Conservation (phyloP, 73 alveolate genomes). For the Tetrahymena borealis region DNA sequence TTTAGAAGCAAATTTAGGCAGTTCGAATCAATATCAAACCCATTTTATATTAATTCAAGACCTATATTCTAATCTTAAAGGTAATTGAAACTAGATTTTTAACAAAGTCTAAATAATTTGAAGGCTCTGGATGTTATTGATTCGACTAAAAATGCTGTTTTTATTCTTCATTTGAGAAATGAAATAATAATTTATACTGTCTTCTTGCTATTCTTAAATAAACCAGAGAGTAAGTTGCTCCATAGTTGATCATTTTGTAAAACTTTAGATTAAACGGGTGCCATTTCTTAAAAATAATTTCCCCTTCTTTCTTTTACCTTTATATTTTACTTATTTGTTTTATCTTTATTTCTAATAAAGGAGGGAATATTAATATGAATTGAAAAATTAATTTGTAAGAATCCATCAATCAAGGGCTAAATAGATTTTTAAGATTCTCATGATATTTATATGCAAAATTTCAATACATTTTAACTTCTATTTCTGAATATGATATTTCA, state of each 20-base stretch:
- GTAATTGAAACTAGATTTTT: no score
- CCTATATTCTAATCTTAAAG: no score
- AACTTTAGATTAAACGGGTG: neutral
- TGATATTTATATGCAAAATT: neutral
- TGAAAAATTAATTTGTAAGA: neutral
- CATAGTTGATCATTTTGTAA: neutral
- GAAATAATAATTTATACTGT: neutral
- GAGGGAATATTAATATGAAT: neutral
- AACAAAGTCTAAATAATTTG: no score
- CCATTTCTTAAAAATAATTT: neutral
- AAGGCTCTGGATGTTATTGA: no score
- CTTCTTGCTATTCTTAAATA: neutral
- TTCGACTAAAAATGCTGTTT: no score
- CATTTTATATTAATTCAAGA: no score
- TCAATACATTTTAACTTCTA: neutral
- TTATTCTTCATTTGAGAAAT: no score
- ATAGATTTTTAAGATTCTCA: neutral
- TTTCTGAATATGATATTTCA: neutral
- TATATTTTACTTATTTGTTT: neutral
- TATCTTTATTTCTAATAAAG: neutral
- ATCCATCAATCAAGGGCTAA: neutral
- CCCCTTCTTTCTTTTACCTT: neutral
- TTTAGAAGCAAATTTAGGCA: neutral
- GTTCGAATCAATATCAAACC: no score
- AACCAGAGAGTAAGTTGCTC: neutral